phyloP scores from a whole-genome alignment of 2,329 filamentous ascomycete species.

The Stagonosporopsis chrysanthemi region DNA sequence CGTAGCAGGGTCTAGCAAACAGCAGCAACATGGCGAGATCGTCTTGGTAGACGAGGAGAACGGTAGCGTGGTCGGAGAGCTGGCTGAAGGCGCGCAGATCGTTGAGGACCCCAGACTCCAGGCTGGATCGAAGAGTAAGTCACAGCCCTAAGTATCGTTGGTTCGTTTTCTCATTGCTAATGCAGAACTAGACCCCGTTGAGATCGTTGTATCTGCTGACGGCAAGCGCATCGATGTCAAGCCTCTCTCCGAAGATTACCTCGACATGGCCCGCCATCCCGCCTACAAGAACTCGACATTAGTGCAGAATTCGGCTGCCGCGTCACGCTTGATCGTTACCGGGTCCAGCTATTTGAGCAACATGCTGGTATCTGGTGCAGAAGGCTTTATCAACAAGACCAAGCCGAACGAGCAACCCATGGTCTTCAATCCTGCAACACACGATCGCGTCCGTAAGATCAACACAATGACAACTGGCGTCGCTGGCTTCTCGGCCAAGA shows the following conservation, averaged over 20 bases:
- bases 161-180: constrained; percentile 30
- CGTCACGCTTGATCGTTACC: constrained; percentile 91
- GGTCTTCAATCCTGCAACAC: constrained; percentile 85
- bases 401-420: constrained; percentile 81
- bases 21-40: constrained; percentile 69
- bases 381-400: constrained; percentile 80
- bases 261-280: constrained; percentile 81
- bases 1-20: constrained; percentile 37
- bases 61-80: constrained; percentile 91
- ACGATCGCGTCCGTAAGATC: constrained; percentile 84
- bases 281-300: constrained; percentile 89
- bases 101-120: constrained; percentile 78
- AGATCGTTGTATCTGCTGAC: constrained; percentile 75
- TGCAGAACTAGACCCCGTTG: constrained; percentile 71
- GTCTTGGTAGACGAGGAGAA: constrained; percentile 96
- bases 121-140: constrained; percentile 87
- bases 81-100: constrained; percentile 81
- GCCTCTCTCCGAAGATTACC: constrained; percentile 73
- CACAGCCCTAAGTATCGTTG: constrained; percentile 10
- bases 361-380: constrained; percentile 77
- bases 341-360: constrained; percentile 81
- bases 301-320: constrained; percentile 84
- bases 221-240: constrained; percentile 73
- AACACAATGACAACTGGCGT: constrained; percentile 84
- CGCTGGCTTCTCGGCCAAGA: constrained; percentile 81